Conservation (phyloP, 345 rosid species). For the Salix koriyanagi region DNA sequence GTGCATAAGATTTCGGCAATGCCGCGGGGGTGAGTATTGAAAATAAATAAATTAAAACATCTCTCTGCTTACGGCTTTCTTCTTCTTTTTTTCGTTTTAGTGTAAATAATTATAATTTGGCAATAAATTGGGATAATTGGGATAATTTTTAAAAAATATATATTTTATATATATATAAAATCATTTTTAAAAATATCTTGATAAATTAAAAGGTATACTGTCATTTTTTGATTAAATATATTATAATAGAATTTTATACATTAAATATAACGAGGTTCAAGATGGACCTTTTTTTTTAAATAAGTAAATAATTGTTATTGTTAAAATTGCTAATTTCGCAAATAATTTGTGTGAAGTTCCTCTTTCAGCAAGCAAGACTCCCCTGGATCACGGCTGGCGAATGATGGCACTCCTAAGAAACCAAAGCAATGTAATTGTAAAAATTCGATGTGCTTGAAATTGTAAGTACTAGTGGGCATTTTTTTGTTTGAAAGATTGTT, state of each 20-base stretch:
- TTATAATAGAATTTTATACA: no score
- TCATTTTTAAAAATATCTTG: no score
- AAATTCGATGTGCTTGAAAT: slow-evolving; percentile 67
- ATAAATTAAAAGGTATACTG: no score
- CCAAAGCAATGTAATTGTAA: slow-evolving; percentile 72
- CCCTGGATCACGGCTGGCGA: slow-evolving; percentile 34
- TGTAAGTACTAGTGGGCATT: slow-evolving; percentile 40
- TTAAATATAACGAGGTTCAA: neutral
- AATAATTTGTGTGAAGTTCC: neutral
- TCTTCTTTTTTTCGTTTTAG: neutral
- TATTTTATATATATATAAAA: no score
- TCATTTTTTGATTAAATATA: no score
- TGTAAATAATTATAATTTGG: neutral
- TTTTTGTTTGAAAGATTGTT: neutral
- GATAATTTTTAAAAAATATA: no score
- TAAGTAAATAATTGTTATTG: no score
- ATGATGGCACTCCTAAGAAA: slow-evolving; percentile 60
- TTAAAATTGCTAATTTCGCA: neutral
- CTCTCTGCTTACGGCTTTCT: neutral
- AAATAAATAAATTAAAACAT: neutral
- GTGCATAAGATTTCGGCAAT: slow-evolving; percentile 34
- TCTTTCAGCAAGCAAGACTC: slow-evolving; percentile 46
- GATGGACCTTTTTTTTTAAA: neutral
- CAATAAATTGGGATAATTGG: neutral
- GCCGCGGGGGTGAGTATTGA: slow-evolving; percentile 30